Base-by-base conservation (phyloP, 345 rosid species). In the Pseudoturritis turrita region DNA sequence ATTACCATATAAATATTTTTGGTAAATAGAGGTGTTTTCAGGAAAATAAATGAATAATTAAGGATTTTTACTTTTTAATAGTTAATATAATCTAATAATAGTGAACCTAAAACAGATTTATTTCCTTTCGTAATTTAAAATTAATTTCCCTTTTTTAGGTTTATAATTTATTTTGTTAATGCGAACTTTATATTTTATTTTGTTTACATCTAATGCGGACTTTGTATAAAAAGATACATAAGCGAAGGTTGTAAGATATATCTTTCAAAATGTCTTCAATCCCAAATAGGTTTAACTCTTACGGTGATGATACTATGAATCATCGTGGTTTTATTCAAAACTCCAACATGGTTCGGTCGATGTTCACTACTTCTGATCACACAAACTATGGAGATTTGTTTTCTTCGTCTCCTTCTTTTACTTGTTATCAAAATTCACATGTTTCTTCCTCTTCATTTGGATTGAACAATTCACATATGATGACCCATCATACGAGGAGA, bases 391-490 rank as follows among this genome's bases (percentile, higher is more conserved):
- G 13, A 29, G 14, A 51, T 71, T 9, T 40, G 14, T 62, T 62
- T 62, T 36, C 50, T 3, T 28, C 65, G 0, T 19, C 72, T 28
- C 39, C 64, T 35, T 63, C 63, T 33, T 55, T 25, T 14, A 9
- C 46, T 45, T 6, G 6, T 10, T 19, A 10, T 9, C 72, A 47
- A 57, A 47, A 57, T 15, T 49, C 72, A 4, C 35, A 36, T 54
- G 22, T n/a, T 10, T 39, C 60, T 37, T 73, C 72, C 11, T 31
- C 65, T 64, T 55, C 57, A 6, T 64, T 37, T 54, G 45, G 21
- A 2, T 28, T 40, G 4, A 73, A 36, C 41, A 49, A 26, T 39
- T 39, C 60, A 65, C 18, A 37, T 15, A 21, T 26, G 28, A 21
- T 26, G 28, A 5, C 15, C 14, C 17, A 22, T 44, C 64, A 64